These are phyloP conservation scores for Azolla pinnata DNA, from an alignment of 75 land plant genomes.

Conservation along the genomic window DNA sequence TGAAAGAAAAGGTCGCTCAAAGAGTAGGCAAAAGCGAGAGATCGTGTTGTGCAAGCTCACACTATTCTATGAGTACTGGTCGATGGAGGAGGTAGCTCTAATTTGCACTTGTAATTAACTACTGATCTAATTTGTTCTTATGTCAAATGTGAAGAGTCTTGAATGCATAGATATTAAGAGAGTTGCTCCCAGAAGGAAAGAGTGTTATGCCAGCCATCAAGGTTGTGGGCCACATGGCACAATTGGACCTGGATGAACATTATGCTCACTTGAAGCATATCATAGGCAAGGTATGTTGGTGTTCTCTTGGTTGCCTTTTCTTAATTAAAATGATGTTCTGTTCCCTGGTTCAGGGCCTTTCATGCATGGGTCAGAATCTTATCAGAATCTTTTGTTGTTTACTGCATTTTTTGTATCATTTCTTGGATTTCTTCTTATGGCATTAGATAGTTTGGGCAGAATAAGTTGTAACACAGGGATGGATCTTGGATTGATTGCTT, in stretches of 20 bases:
- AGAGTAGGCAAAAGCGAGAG: slow-evolving; percentile 16
- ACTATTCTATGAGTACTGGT: slow-evolving; percentile 77
- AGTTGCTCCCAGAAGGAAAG: slow-evolving; percentile 54
- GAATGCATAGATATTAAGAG: slow-evolving; percentile 49
- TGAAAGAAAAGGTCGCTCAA: neutral
- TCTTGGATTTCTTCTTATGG: too few relatives aligned
- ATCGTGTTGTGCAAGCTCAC: slow-evolving; percentile 69
- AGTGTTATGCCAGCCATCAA: slow-evolving; percentile 63
- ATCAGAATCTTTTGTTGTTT: too few relatives aligned
- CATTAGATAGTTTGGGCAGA: too few relatives aligned
- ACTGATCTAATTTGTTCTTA: too few relatives aligned
- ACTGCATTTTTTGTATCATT: too few relatives aligned
- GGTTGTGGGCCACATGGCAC: slow-evolving; percentile 82
- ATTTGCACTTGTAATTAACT: too few relatives aligned
- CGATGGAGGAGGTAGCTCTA: slow-evolving; percentile 63
- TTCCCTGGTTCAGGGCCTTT: too few relatives aligned
- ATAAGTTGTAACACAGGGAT: too few relatives aligned
- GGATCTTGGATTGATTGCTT: too few relatives aligned
- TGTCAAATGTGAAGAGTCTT: neutral
- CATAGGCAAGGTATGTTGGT: slow-evolving; percentile 62
- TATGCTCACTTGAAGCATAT: slow-evolving; percentile 58
- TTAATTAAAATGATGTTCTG: neutral
- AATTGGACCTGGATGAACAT: slow-evolving; percentile 63
- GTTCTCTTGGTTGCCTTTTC: neutral
- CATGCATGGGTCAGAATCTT: too few relatives aligned